A percentile compares a stretch with the other conserved stretches of the same genome.
Evolutionary conservation across 2,329 filamentous ascomycete genomes (phyloP).

Genomic region (Fulvia fulva): DNA sequence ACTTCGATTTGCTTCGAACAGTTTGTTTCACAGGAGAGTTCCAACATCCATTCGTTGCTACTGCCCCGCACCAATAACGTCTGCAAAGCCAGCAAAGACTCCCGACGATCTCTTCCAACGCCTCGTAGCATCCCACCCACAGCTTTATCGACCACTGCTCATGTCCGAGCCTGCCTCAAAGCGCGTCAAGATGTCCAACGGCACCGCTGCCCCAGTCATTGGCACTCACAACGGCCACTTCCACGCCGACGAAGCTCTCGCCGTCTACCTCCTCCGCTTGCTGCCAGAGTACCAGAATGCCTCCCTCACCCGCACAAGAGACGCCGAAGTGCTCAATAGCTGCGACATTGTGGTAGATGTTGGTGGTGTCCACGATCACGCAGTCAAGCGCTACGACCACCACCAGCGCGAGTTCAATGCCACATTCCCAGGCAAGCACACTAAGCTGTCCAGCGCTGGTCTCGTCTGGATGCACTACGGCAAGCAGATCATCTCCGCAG

Average conservation of each 20-base stretch:
- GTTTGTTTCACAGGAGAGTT: background rate
- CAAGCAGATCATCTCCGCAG: conserved; percentile 69
- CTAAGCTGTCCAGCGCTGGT: conserved; percentile 90
- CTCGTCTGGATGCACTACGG: conserved; percentile 97
- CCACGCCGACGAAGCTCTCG: conserved; percentile 96
- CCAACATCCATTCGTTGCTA: background rate
- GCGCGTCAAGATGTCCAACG: conserved; percentile 70
- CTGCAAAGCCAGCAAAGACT: conserved; percentile 2
- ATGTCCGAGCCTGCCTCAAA: conserved; percentile 54
- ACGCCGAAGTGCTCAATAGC: conserved; percentile 68
- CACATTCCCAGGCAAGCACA: conserved; percentile 76
- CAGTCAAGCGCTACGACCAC: conserved; percentile 81
- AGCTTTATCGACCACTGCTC: conserved; percentile 15
- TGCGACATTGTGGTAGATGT: conserved; percentile 98
- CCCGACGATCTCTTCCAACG: conserved; percentile 10
- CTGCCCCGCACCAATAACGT: background rate
- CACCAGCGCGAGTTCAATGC: conserved; percentile 89
- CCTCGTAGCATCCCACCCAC: conserved; percentile 12
- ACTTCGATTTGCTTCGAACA: background rate
- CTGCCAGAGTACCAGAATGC: conserved; percentile 76
- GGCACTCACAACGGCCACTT: conserved; percentile 98
- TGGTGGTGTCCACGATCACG: conserved; percentile 85
- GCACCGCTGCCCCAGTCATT: conserved; percentile 50
- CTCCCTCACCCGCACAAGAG: conserved; percentile 78
- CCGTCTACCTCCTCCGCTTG: conserved; percentile 89